Evolutionary conservation across 2,329 filamentous ascomycete species (phyloP), one percentile per base, ranked within the genome.

Genomic region (Orbilia blumenaviensis): DNA sequence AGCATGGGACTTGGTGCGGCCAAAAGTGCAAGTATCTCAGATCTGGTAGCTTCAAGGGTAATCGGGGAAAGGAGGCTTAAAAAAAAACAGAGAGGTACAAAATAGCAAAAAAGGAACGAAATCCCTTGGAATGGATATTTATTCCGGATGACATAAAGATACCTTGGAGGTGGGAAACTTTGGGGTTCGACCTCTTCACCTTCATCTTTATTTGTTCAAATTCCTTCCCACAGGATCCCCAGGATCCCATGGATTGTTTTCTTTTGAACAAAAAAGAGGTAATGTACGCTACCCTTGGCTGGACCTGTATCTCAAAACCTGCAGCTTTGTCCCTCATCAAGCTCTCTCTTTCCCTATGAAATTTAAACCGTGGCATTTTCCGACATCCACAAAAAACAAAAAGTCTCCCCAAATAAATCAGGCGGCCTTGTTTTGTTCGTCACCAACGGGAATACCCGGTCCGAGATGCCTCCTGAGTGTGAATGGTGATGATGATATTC

Each of bases 21-120:
- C 64, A 76, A 76, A 76, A 62, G 56, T 44, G 71, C 71, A 67
- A 75, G 46, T 66, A 42, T 56, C 25, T 63, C 34, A 64, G 44
- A 52, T 54, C 66, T 71, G 23, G 44, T 14, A 62, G 61, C 27
- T 46, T 71, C 32, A 62, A 63, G 69, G 62, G 34, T 56, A 27
- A 29, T n/a, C n/a, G 46, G 38, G 25, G 18, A 41, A 56, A 56
- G 46, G 69, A 75, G 71, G 63, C 71, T 75, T 44, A 68, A 75
- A 63, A n/a, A n/a, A n/a, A n/a, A n/a, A n/a, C n/a, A n/a, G n/a
- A n/a, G n/a, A n/a, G n/a, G n/a, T n/a, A n/a, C n/a, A n/a, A n/a
- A n/a, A n/a, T n/a, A n/a, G n/a, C n/a, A n/a, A n/a, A n/a, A n/a
- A n/a, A n/a, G n/a, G n/a, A n/a, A n/a, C n/a, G n/a, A n/a, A n/a